Percentiles rank a stretch among this genome's conserved stretches.
These are phyloP conservation scores for Parachaetomium inaequale DNA, from an alignment of 495 filamentous ascomycete genomes.

Conservation along the genomic window DNA sequence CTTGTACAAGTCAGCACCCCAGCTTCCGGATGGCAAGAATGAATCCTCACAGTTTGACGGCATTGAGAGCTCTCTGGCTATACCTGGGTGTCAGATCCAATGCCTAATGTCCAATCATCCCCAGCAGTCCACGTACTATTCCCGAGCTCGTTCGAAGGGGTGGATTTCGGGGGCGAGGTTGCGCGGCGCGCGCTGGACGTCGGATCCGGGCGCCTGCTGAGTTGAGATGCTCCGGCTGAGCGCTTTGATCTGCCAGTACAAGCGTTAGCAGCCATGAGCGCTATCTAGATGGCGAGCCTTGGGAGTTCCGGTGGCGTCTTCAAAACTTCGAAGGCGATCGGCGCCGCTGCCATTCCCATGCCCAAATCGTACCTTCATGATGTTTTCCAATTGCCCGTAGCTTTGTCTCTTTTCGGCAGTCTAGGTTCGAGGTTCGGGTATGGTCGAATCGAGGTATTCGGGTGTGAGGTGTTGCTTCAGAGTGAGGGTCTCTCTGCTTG, in stretches of 20 bases:
- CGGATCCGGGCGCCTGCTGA: constrained; percentile 74
- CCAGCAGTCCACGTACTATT: constrained; percentile 54
- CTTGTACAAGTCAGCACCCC: constrained; percentile 13
- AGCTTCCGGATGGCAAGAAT: not conserved
- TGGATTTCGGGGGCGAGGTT: constrained; percentile 92
- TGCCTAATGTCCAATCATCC: no score
- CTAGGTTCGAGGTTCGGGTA: not conserved
- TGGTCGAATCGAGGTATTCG: not conserved
- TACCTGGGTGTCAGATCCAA: constrained; percentile 10
- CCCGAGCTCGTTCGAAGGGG: constrained; percentile 90
- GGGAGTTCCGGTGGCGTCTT: no score
- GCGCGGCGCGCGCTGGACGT: constrained; percentile 53
- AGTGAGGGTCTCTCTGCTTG: not conserved
- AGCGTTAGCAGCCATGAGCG: constrained; percentile 10
- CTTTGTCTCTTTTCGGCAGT: not conserved
- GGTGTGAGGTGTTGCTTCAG: not conserved
- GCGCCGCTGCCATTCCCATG: not conserved
- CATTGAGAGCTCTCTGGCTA: constrained; percentile 54
- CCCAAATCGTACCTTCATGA: constrained; percentile 28
- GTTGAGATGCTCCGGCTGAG: constrained; percentile 73
- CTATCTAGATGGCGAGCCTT: not conserved
- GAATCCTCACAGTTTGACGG: constrained; percentile 64
- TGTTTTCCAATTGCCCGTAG: not conserved
- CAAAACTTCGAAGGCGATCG: not conserved
- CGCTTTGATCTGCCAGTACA: constrained; percentile 70